Base-by-base conservation (phyloP, 2,329 filamentous ascomycete species). In the Alternaria sp. region DNA sequence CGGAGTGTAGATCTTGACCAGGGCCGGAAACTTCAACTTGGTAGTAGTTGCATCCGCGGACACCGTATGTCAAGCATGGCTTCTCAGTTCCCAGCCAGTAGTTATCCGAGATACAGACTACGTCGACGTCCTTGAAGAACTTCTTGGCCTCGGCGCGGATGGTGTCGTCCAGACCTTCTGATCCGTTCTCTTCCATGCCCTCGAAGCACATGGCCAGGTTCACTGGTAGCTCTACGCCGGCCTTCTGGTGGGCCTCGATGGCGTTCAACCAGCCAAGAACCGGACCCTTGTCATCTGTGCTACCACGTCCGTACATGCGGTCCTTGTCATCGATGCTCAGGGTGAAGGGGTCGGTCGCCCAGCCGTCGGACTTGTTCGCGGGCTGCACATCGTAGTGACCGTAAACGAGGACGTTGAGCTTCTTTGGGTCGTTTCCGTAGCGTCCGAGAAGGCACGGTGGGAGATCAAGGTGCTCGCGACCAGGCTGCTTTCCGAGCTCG, bases 51-150 rank as follows among this genome's bases (percentile, higher is more conserved):
- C 93, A 96, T 58, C 96, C 96, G 71, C 96, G 92, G 67, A 99
- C 91, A 73, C 96, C 96, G 80, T 99, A 99, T 10, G 96, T 99
- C 77, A 99, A 84, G 82, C 96, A 99, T 12, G 96, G 96, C 87
- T 97, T 97, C 87, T 98, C 94, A 6, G 96, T 98, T 63, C 96
- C 96, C 44, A 99, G 90, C 96, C 96, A 99, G 89, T 99, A 99
- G 87, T 99, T 99, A 83, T 99, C 96, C 51, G 93, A 97, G 79
- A 99, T 99, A 84, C 96, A 99, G 64, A 98, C 93, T 6, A 94
- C 96, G 71, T 99, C 96, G 37, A 94, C 90, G 75, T 97, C 95
- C 76, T 93, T 93, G 85, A 99, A 99, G 86, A 90, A 98, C 75
- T 92, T 92, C 84, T 96, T 93, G 70, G 92, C 94, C 84, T 99